Base-by-base conservation (phyloP, 495 filamentous ascomycete species). In the Chlorociboria aeruginascens region DNA sequence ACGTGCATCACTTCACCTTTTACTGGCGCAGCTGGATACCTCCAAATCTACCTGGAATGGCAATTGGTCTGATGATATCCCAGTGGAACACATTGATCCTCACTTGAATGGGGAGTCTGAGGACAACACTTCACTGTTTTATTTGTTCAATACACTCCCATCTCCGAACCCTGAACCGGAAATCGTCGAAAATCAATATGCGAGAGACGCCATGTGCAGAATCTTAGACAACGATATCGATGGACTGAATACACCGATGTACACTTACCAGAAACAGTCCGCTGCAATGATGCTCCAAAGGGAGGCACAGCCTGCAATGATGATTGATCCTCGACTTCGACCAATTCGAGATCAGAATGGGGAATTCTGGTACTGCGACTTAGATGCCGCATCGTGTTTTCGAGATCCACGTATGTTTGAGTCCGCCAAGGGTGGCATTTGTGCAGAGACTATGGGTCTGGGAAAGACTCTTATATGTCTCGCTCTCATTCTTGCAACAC, bases 391-490 rank as follows among this genome's bases (percentile, higher is more conserved):
- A 0, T 63, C 66, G 3, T 69, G 83, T 46, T 55, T 87, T 2
- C 64, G 70, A 32, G 70, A 83, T 13, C 82, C 83, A 28, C 67
- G 70, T 8, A 72, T 75, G 46, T 95, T 92, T 57, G 86, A 90
- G 12, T 76, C 80, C 45, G 74, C 81, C 16, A 71, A 71, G 49
- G 90, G 90, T 43, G 90, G 89, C 0, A 85, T 89, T 28, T 64
- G 86, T 14, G 82, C 82, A 2, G 72, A 81, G 50, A 92, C 74
- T 38, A 83, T 85, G 79, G 77, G 77, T 35, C 60, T 61, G 6
- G 89, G 90, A 0, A 97, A 97, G 66, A 96, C 90, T 0, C 63
- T 95, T 28, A 93, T 97, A 8, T 87, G 84, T 48, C 67, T 97
- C 13, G 74, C 89, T 29, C 66, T 89, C 2, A 85, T 95, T 34